Evolutionary conservation across 345 rosid genomes (phyloP).

Genomic region (Linum usitatissimum): DNA sequence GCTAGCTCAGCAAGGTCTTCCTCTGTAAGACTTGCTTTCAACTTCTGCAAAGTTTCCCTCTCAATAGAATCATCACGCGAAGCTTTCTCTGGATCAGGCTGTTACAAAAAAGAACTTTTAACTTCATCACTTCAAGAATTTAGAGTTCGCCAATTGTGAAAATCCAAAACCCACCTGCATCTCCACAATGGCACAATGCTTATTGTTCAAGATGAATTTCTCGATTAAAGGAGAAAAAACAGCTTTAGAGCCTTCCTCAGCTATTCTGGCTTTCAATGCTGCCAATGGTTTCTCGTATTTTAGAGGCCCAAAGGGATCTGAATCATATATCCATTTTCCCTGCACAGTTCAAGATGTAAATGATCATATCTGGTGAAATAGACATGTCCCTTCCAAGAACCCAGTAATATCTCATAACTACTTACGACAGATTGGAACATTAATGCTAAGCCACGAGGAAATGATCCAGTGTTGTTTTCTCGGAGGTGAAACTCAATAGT

Average conservation of each 20-base stretch:
- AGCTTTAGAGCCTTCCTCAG: slow-evolving; percentile 82
- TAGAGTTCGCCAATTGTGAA: slow-evolving; percentile 8
- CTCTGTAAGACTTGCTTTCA: slow-evolving; percentile 74
- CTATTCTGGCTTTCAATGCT: slow-evolving; percentile 70
- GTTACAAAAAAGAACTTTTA: slow-evolving; percentile 19
- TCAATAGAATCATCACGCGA: slow-evolving; percentile 76
- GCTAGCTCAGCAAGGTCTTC: slow-evolving; percentile 92
- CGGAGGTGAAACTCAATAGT: slow-evolving; percentile 94
- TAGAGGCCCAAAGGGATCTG: slow-evolving; percentile 93
- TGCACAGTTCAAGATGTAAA: slow-evolving; percentile 20
- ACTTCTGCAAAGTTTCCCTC: slow-evolving; percentile 51
- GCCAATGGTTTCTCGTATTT: slow-evolving; percentile 78
- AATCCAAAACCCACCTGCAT: slow-evolving; percentile 55
- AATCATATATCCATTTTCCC: slow-evolving; percentile 98
- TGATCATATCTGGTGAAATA: slow-evolving; percentile 8
- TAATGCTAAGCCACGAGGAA: slow-evolving; percentile 93
- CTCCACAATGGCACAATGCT: slow-evolving; percentile 81
- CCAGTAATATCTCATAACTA: not conserved
- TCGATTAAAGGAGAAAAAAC: slow-evolving; percentile 89
- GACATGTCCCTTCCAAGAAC: not conserved
- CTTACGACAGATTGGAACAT: slow-evolving; percentile 89
- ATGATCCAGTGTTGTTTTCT: slow-evolving; percentile 95
- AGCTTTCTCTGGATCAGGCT: slow-evolving; percentile 94
- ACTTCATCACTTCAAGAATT: slow-evolving; percentile 11
- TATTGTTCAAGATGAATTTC: slow-evolving; percentile 68